Conservation (phyloP, 1,139 yeast genomes). For the Petasospora fabianii region DNA sequence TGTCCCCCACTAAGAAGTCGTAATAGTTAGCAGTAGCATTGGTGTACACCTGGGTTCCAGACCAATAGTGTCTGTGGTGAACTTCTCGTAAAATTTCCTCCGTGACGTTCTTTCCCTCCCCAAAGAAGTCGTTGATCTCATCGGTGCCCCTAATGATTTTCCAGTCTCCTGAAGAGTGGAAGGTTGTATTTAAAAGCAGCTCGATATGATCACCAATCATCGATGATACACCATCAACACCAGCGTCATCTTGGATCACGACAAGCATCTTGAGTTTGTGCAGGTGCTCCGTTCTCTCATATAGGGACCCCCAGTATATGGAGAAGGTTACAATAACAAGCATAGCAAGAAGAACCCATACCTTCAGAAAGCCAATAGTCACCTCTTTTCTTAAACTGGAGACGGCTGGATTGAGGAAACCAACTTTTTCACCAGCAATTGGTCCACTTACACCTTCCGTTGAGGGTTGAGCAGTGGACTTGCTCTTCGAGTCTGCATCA, state of each 20-base stretch:
- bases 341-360: constrained; percentile 18
- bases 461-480: neutral
- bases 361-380: constrained; percentile 9
- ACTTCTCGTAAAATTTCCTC: constrained; percentile 38
- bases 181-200: constrained; percentile 28
- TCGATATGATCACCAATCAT: constrained; percentile 34
- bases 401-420: constrained; percentile 16
- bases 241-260: constrained; percentile 40
- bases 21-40: constrained; percentile 42
- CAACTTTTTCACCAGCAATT: constrained; percentile 17
- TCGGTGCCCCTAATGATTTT: constrained; percentile 20
- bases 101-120: constrained; percentile 32
- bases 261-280: constrained; percentile 44
- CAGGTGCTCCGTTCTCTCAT: constrained; percentile 36
- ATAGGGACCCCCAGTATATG: constrained; percentile 61
- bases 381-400: constrained; percentile 16
- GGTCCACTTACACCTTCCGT: too few species aligned
- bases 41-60: constrained; percentile 43
- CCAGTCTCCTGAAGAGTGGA: constrained; percentile 12
- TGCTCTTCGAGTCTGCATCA: neutral
- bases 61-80: constrained; percentile 53
- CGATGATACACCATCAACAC: constrained; percentile 16
- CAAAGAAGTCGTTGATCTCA: constrained; percentile 29
- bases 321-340: constrained; percentile 36
- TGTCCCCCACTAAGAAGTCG: constrained; percentile 28